Evolutionary conservation across 2,329 filamentous ascomycete genomes (phyloP), one percentile per base, ranked within the genome.

Genomic region (Incumbomyces delicatus): DNA sequence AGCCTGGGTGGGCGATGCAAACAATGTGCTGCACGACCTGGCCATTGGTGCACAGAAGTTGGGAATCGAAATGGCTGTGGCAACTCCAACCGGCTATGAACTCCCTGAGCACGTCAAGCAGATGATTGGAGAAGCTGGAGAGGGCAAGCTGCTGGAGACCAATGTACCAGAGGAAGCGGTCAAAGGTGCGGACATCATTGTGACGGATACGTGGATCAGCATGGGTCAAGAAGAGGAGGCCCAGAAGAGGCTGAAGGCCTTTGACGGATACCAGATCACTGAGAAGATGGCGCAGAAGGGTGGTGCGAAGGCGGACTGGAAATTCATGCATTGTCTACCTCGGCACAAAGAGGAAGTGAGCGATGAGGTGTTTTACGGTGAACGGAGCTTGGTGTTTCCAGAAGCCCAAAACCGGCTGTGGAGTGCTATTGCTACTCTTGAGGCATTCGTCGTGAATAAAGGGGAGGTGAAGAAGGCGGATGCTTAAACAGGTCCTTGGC

Each of bases 241-340:
- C 33, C 74, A 81, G 56, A 83, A 84, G 72, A 75, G 87, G 42
- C 64, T 95, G 50, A 78, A 82, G 61, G 87, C 81, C 2, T 98
- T 98, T 63, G 76, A 77, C 27, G 89, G 90, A 12, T 98, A 89
- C 68, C 90, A 95, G 64, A 85, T 98, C 60, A 95, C 90, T 2
- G 77, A 81, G 40, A 85, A 92, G 36, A 72, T 98, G 56, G 90
- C 88, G 1, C 77, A 82, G 66, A 76, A 81, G 41, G 89, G 88
- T 36, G 89, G 87, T 16, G 92, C 92, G 35, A 94, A 92, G 64
- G 74, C 83, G 12, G 77, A 77, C 53, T 98, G 92, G 92, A 88
- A 87, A 66, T 98, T 98, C 65, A 95, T 98, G 92, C 92, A 98
- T 71, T 98, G 92, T 64, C 68, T 98, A 49, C 92, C 92, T 12